Base-by-base conservation (phyloP, 768 basidiomycete species). In the Suillus paluster region DNA sequence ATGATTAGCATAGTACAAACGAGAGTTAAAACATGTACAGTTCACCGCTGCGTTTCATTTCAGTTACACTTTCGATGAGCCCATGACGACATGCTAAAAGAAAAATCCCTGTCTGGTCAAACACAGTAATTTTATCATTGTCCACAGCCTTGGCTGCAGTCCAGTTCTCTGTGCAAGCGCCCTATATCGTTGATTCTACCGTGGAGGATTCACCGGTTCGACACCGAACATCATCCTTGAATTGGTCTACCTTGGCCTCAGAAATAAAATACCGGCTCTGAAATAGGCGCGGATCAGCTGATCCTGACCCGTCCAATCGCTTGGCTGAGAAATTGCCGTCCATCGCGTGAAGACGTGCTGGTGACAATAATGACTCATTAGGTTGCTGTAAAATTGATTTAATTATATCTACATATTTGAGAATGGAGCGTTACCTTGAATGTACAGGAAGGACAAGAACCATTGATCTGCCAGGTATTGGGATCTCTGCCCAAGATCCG, bases 71-170 rank as follows among this genome's bases (percentile, higher is more conserved):
- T 2, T 75, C 59, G 14, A 76, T 63, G 3, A 77, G 69, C 3
- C 75, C 73, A 68, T 79, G 77, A 3, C 67, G 66, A 62, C 79
- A 79, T 2, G 70, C 70, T 57, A 64, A 57, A 0, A 76, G 67
- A 64, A 81, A 81, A 5, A 79, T 67, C 0, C 79, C 78, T 0
- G 75, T 71, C 67, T 80, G 75, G 0, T 74, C 61, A 59, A 77
- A 81, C 9, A 77, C 64, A 73, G 71, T 75, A 71, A 75, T 73
- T 38, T 66, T 66, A 58, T 77, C 77, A 33, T 67, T 61, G 5
- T 67, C 63, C 30, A 75, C 70, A 0, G 65, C 60, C 1, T 68
- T 64, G 1, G 70, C 70, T 4, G 72, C 75, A 54, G 72, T 77
- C 79, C 76, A 78, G 45, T 74, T 75, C 27, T 75, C 62, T 1